Base-by-base conservation (phyloP, 148 eudicot species). In the Fallopia convolvulus region DNA sequence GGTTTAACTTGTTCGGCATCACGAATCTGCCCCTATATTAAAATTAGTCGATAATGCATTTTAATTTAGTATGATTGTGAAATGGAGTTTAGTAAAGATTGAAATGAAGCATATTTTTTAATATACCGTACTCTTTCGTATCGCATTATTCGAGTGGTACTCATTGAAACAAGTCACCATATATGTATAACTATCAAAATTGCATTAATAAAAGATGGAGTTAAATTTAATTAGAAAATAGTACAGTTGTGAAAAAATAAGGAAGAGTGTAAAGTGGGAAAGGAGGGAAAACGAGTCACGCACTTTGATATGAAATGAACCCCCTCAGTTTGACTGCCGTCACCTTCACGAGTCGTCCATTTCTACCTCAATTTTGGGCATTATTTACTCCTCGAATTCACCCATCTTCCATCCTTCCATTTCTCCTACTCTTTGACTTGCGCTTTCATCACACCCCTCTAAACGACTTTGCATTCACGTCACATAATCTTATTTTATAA, bases 331-430 rank as follows among this genome's bases (percentile, higher is more conserved):
- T 74, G 40, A 74, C 82, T 90, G 90, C 89, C 94, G 91, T 90
- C 82, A 81, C 79, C 90, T 87, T 88, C 91, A 87, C 94, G 90
- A 85, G 90, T 83, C 81, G 83, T 87, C 81, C 82, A 75, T 81
- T 83, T 80, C 83, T 55, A 47, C 68, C 63, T 50, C 74, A 49
- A 40, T 61, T 75, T 61, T 68, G 44, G 53, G 40, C 76, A 18
- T 52, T 52, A 47, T 44, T 52, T 72, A 32, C 76, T 81, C 83
- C 85, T 80, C 81, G 80, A 55, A 74, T 73, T 30, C 61, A 55
- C 61, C 61, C 9, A 9, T n/a, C 61, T 53, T 41, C 1, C 30
- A 75, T 52, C 52, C 76, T 76, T 70, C 53, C 47, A 75, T 86
- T 82, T 73, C 80, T 74, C 82, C 47, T 58, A 77, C 76, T 46